A percentile compares a stretch with the other conserved stretches of the same genome.
These are phyloP conservation scores for Backusella mclennaniae DNA, from an alignment of 192 early-diverging fungal genomes.

Conservation along the genomic window DNA sequence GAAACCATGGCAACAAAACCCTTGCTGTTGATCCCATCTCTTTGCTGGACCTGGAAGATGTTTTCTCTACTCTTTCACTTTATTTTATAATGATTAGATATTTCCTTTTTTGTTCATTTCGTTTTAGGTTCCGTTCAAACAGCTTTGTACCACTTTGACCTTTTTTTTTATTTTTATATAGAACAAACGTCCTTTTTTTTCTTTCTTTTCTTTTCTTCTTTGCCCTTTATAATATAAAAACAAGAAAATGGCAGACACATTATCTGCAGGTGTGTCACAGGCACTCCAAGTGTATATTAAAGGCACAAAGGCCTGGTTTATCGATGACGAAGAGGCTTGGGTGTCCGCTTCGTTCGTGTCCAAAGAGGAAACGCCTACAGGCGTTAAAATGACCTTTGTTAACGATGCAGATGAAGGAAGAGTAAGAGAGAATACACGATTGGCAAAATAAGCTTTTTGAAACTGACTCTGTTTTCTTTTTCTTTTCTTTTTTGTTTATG, in stretches of 20 bases:
- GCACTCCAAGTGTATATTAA: slow-evolving; percentile 67
- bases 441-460: not conserved
- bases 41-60: not conserved
- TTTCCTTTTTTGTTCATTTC: not conserved
- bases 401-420: slow-evolving; percentile 44
- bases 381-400: slow-evolving; percentile 57
- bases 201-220: not conserved
- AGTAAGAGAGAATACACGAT: not conserved
- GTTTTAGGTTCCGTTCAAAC: slow-evolving; percentile 2
- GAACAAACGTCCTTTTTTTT: not conserved
- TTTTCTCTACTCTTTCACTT: not conserved
- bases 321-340: slow-evolving; percentile 84
- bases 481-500: not conserved
- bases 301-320: slow-evolving; percentile 85
- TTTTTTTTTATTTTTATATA: not conserved
- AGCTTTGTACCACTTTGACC: not conserved
- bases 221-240: not conserved
- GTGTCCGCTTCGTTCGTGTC: slow-evolving; percentile 61
- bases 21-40: not conserved
- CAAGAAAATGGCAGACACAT: slow-evolving; percentile 9
- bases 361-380: slow-evolving; percentile 48
- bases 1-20: too few relatives aligned
- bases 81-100: not conserved
- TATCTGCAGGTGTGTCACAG: slow-evolving; percentile 22
- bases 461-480: not conserved